Evolutionary conservation across 306 rosid genomes (phyloP), one percentile per base, ranked within the genome.

Genomic region (Gastrolobium bilobum): DNA sequence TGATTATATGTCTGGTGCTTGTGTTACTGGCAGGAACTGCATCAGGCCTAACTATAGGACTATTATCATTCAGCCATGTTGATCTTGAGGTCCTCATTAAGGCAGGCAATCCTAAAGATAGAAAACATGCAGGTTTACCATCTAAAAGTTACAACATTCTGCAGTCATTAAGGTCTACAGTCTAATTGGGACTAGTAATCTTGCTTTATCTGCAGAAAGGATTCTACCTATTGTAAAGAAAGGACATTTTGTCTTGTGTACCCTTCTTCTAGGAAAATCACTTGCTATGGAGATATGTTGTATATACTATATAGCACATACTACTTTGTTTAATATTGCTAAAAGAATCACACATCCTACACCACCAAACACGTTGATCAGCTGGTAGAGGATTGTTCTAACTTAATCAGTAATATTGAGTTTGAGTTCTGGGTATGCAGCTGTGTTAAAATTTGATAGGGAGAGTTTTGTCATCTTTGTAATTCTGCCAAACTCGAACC

Each of bases 81-180:
- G 94, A 94, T 84, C 98, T 94, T 39, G 98, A 91, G 87, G 92
- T 94, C 15, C 85, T 94, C 63, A 71, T 81, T 68, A 88, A 80
- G 79, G 80, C 91, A 2, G 97, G 97, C 14, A 78, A 58, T 59
- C 93, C 93, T 10, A 83, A 75, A 26, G 91, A 87, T 56, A 83
- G 77, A 74, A 94, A 84, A 11, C 14, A 86, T 84, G 97, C 98
- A 84, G 94, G 94, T 92, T 59, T 33, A 5, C 31, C 38, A 52
- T 48, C 14, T 6, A 31, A 44, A 46, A 10, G 38, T 43, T 31
- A 42, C 51, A 15, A 31, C n/a, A 13, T 31, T 46, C 14, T 56
- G 47, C 13, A 39, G 2, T 20, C 13, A 26, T 58, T 63, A 46
- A 31, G 40, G 37, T 61, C n/a, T 37, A 5, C 15, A 59, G 2